Conservation (phyloP, 1,284 basidiomycete genomes). For the Ganoderma boninense region DNA sequence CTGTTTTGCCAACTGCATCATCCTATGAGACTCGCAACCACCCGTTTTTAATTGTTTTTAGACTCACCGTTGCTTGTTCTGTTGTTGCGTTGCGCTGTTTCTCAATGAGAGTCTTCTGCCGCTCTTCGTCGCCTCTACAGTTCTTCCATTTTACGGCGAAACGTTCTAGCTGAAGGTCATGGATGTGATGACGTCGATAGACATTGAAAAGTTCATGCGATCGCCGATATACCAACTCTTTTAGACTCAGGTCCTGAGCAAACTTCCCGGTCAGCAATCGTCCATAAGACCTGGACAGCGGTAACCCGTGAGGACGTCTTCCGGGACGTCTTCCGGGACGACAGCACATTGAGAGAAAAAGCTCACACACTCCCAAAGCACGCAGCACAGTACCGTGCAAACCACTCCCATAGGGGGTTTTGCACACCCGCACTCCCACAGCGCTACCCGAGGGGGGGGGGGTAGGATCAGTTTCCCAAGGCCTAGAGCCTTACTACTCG, state of each 20-base stretch:
- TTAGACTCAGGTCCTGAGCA: too few species aligned
- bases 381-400: slow-evolving; percentile 7
- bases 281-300: not conserved
- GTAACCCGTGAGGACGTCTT: not conserved
- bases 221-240: too few species aligned
- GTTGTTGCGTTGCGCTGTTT: not conserved
- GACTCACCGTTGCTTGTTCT: not conserved
- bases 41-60: not conserved
- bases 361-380: slow-evolving; percentile 4
- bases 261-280: not conserved
- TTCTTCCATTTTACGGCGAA: not conserved
- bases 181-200: not conserved
- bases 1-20: not conserved
- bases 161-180: not conserved
- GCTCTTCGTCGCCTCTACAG: not conserved
- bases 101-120: not conserved
- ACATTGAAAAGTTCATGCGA: not conserved
- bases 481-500: too few species aligned
- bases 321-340: slow-evolving; percentile 1
- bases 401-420: slow-evolving; percentile 11
- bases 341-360: not conserved
- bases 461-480: too few species aligned
- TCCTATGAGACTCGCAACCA: not conserved
- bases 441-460: not conserved
- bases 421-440: slow-evolving; percentile 6